Conservation (phyloP, 768 basidiomycete species). For the Auriscalpium vulgare region DNA sequence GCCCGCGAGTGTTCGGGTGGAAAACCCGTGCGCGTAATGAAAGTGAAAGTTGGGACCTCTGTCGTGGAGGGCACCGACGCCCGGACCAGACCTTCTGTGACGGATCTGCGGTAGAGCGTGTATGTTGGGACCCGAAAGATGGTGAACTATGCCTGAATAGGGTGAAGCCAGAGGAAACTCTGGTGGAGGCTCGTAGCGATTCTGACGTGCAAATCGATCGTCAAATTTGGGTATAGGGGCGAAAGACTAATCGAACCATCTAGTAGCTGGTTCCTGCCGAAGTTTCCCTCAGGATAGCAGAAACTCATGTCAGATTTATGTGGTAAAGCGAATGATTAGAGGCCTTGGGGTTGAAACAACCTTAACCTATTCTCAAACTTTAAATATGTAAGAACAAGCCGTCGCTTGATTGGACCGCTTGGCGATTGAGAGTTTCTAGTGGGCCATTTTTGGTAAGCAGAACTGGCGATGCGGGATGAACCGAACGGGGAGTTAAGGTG, state of each 20-base stretch:
- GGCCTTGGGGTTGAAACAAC: conserved; percentile 79
- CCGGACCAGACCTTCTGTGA: conserved; percentile 68
- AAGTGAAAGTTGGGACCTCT: no score
- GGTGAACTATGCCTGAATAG: conserved; percentile 87
- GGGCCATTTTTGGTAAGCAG: conserved; percentile 70
- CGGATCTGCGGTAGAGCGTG: conserved; percentile 74
- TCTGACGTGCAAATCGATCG: conserved; percentile 96
- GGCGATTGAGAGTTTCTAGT: conserved; percentile 62
- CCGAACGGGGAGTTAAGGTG: conserved; percentile 72
- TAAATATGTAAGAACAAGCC: conserved; percentile 52
- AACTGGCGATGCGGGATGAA: conserved; percentile 68
- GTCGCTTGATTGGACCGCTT: conserved; percentile 41
- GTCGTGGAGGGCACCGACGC: conserved; percentile 65
- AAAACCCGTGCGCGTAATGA: no score
- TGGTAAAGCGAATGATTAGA: conserved; percentile 86
- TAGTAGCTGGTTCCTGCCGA: conserved; percentile 91
- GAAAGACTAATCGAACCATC: conserved; percentile 95
- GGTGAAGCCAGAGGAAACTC: conserved; percentile 94
- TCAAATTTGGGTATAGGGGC: conserved; percentile 94
- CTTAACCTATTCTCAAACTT: conserved; percentile 78
- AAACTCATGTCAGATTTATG: conserved; percentile 50
- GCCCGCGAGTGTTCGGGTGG: no score
- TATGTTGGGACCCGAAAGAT: conserved; percentile 86
- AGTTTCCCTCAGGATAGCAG: conserved; percentile 78
- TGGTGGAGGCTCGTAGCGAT: conserved; percentile 93